Conservation (phyloP, 129 eudicot genomes). For the Centaurea solstitialis region DNA sequence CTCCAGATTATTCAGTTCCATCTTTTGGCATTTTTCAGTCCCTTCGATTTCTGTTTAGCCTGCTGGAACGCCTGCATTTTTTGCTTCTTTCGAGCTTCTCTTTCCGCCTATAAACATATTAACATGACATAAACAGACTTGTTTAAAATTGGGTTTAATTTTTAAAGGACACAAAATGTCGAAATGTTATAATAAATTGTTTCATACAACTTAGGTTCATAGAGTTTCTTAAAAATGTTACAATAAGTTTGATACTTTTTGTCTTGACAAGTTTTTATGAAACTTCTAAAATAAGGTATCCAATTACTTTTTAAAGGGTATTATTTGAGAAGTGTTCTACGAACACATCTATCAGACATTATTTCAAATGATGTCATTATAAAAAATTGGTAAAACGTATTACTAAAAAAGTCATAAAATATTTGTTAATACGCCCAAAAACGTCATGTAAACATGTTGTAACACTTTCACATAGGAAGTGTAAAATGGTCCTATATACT, state of each 20-base stretch:
- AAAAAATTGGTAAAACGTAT: background rate
- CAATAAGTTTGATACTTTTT: background rate
- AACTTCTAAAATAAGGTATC: background rate
- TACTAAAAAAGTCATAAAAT: background rate
- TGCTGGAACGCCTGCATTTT: conserved; percentile 90
- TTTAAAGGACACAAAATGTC: background rate
- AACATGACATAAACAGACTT: background rate
- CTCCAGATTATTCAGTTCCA: conserved; percentile 60
- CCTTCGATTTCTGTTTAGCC: conserved; percentile 85
- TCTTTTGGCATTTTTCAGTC: conserved; percentile 73
- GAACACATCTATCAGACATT: background rate
- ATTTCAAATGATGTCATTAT: background rate
- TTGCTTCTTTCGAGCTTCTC: conserved; percentile 95
- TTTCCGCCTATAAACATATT: conserved; percentile 65
- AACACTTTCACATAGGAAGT: background rate
- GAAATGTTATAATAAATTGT: background rate
- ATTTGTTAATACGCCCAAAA: background rate
- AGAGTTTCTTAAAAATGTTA: background rate
- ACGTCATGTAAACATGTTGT: background rate
- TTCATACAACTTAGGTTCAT: background rate
- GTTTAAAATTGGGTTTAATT: background rate
- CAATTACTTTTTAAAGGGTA: background rate
- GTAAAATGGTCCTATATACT: background rate
- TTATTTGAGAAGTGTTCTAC: background rate
- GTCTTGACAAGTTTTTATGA: background rate